These are phyloP conservation scores for Fusarium irregulare DNA, from an alignment of 2,329 filamentous ascomycete species.

Conservation along the genomic window DNA sequence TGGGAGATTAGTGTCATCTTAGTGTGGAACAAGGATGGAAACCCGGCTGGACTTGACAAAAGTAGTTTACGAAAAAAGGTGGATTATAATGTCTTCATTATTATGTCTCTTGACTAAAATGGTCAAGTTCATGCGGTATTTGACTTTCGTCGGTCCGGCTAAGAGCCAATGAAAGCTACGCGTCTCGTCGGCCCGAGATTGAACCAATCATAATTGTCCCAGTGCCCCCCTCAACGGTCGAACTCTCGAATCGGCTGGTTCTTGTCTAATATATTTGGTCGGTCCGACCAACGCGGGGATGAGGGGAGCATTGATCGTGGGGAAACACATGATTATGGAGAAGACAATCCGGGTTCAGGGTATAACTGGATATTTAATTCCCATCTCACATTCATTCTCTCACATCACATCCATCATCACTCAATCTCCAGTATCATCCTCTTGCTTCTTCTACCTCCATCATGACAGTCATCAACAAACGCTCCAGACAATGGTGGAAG, in stretches of 20 bases:
- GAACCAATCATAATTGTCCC: neutral
- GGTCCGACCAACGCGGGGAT: conserved; percentile 28
- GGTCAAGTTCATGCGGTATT: neutral
- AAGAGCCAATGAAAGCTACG: too few relatives aligned
- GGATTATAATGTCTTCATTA: too few relatives aligned
- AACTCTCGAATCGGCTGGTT: neutral
- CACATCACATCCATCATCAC: too few relatives aligned
- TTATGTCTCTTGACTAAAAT: neutral
- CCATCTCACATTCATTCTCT: neutral
- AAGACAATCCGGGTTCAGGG: neutral
- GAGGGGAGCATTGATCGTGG: neutral
- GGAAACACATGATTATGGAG: neutral
- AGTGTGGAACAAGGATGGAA: neutral
- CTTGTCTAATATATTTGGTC: too few relatives aligned
- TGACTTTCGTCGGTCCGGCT: conserved; percentile 32
- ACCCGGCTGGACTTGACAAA: too few relatives aligned
- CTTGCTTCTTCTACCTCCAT: too few relatives aligned
- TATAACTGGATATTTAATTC: conserved; percentile 1
- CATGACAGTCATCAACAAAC: conserved; percentile 43
- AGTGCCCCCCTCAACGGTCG: too few relatives aligned
- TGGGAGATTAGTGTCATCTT: neutral
- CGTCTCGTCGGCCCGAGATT: conserved; percentile 35
- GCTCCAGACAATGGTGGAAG: conserved; percentile 62
- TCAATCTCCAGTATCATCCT: too few relatives aligned
- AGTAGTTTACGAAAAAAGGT: too few relatives aligned